Conservation (phyloP, 164 flowering plant species). For the Warburgia ugandensis region DNA sequence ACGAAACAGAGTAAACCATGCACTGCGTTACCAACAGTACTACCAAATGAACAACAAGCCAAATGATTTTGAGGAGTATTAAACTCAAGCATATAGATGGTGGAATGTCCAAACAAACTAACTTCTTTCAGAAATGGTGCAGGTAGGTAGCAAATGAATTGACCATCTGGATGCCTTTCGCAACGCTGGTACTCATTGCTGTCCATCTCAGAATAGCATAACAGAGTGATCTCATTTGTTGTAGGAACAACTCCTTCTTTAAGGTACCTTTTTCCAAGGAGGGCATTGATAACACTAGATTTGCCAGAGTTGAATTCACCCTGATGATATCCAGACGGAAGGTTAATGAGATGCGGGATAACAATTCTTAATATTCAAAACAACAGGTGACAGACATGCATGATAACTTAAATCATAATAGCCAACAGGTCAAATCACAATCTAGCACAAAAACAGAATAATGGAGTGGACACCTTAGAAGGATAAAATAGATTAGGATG, state of each 20-base stretch:
- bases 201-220: slow-evolving; percentile 57
- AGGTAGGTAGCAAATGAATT: slow-evolving; percentile 72
- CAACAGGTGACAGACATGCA: too few species aligned
- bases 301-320: slow-evolving; percentile 98
- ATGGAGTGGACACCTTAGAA: too few species aligned
- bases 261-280: slow-evolving; percentile 77
- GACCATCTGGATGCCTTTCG: slow-evolving; percentile 94
- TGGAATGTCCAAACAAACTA: slow-evolving; percentile 17
- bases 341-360: neutral
- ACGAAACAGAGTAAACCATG: too few species aligned
- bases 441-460: too few species aligned
- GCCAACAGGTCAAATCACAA: too few species aligned
- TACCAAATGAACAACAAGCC: neutral
- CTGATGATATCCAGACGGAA: slow-evolving; percentile 25
- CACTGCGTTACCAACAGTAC: neutral
- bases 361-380: neutral
- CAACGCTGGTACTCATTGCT: slow-evolving; percentile 49
- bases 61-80: neutral
- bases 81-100: neutral
- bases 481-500: too few species aligned
- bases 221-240: slow-evolving; percentile 94
- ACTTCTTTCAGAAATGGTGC: slow-evolving; percentile 83
- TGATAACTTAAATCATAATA: too few species aligned
- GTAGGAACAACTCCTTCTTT: slow-evolving; percentile 96
- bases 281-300: slow-evolving; percentile 90